A percentile compares a stretch with the other conserved stretches of the same genome.
Conservation (phyloP, 139 green algal species). For the Auxenochlorella protothecoides region DNA sequence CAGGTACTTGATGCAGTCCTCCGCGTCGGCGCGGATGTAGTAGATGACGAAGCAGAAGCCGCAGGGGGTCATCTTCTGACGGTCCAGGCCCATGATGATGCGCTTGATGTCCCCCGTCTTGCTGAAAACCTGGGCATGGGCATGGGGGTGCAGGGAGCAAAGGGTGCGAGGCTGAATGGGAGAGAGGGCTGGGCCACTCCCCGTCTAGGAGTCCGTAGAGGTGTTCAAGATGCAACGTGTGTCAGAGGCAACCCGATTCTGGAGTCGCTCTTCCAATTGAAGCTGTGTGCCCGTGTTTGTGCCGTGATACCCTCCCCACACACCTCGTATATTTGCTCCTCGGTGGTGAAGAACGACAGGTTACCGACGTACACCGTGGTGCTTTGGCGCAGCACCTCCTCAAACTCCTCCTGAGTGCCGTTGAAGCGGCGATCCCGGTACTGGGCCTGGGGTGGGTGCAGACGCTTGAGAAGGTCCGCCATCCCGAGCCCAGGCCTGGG, state of each 20-base stretch:
- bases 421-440: slow-evolving; percentile 74
- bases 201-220: too few relatives aligned
- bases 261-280: too few relatives aligned
- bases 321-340: slow-evolving; percentile 88
- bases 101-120: slow-evolving; percentile 70
- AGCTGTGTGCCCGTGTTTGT: too few relatives aligned
- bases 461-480: slow-evolving; percentile 14
- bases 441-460: slow-evolving; percentile 27
- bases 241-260: too few relatives aligned
- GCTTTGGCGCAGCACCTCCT: slow-evolving; percentile 50
- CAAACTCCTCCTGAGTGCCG: slow-evolving; percentile 76
- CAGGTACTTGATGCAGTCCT: slow-evolving; percentile 76
- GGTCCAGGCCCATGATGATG: slow-evolving; percentile 96
- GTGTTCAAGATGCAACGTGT: too few relatives aligned
- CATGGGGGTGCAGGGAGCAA: not conserved
- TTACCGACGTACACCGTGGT: slow-evolving; percentile 96
- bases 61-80: slow-evolving; percentile 81
- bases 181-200: too few relatives aligned
- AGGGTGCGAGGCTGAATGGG: too few relatives aligned
- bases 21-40: slow-evolving; percentile 63
- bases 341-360: slow-evolving; percentile 92
- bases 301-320: not conserved
- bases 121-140: slow-evolving; percentile 49
- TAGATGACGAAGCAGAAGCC: slow-evolving; percentile 97
- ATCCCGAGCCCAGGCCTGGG: not conserved